These are phyloP conservation scores for Chytriomyces sp. DNA, from an alignment of 192 early-diverging fungal species.

Conservation along the genomic window DNA sequence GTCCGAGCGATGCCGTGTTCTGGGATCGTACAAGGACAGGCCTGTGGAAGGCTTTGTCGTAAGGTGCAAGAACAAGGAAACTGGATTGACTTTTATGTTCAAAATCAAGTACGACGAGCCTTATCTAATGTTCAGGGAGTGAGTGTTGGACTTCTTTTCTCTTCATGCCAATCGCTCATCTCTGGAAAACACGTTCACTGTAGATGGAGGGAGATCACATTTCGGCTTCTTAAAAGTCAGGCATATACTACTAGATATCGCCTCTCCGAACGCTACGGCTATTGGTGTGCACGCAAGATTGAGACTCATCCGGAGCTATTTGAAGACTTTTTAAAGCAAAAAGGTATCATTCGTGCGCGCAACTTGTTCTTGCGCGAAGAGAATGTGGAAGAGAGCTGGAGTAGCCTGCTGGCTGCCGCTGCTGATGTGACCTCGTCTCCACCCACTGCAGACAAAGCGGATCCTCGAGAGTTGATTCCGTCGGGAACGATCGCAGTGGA, in stretches of 20 bases:
- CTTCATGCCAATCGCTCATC: not conserved
- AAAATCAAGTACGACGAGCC: constrained; percentile 96
- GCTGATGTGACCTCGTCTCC: not conserved
- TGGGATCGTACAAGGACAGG: constrained; percentile 66
- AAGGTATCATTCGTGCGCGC: constrained; percentile 82
- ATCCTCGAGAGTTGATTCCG: not conserved
- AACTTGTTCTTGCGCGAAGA: constrained; percentile 67
- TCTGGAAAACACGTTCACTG: not conserved
- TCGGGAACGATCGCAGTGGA: not conserved
- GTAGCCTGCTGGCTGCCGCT: not conserved
- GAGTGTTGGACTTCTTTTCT: no score
- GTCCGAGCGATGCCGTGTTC: constrained; percentile 64
- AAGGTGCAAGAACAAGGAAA: constrained; percentile 56
- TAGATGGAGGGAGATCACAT: constrained; percentile 89
- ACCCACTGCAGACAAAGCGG: not conserved
- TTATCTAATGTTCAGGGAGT: constrained; percentile 90
- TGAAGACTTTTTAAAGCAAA: constrained; percentile 60
- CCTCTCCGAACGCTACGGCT: constrained; percentile 70
- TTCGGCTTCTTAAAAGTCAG: constrained; percentile 50
- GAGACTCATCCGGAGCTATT: constrained; percentile 68
- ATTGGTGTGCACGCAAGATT: constrained; percentile 72
- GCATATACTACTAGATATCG: constrained; percentile 45
- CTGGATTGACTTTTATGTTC: constrained; percentile 60
- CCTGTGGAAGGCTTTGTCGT: constrained; percentile 94
- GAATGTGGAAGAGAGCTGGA: constrained; percentile 2